Conservation (phyloP, 495 filamentous ascomycete genomes). For the Neurospora sublineolata region DNA sequence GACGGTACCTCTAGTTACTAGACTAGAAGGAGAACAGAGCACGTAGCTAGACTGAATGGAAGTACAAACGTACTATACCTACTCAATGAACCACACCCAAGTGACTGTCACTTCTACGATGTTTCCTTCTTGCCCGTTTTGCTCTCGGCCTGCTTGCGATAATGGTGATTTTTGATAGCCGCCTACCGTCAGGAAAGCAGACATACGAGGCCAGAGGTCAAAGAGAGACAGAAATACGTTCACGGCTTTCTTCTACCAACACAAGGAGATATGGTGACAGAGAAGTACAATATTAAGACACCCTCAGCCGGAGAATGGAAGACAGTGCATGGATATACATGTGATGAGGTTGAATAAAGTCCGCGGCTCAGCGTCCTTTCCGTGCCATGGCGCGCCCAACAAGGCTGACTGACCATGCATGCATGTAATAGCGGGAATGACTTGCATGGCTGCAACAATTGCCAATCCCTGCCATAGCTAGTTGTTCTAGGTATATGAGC, state of each 20-base stretch:
- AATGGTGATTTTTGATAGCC: too few species aligned
- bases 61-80: not conserved
- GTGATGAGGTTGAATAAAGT: not conserved
- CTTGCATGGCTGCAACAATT: not conserved
- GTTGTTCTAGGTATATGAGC: too few species aligned
- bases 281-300: not conserved
- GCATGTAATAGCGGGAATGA: not conserved
- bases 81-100: not conserved
- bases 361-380: too few species aligned
- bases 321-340: not conserved
- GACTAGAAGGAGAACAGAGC: not conserved
- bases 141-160: not conserved
- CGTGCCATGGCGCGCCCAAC: not conserved
- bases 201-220: too few species aligned
- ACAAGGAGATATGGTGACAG: too few species aligned
- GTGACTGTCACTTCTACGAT: not conserved
- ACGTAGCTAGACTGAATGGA: not conserved
- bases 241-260: too few species aligned
- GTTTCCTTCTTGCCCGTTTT: not conserved
- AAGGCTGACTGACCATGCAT: not conserved
- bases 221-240: too few species aligned
- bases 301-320: not conserved
- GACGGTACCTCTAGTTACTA: not conserved
- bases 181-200: too few species aligned
- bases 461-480: not conserved